Evolutionary conservation across 495 filamentous ascomycete genomes (phyloP), one percentile per base, ranked within the genome.

Genomic region (Aspergillus mulundensis): DNA sequence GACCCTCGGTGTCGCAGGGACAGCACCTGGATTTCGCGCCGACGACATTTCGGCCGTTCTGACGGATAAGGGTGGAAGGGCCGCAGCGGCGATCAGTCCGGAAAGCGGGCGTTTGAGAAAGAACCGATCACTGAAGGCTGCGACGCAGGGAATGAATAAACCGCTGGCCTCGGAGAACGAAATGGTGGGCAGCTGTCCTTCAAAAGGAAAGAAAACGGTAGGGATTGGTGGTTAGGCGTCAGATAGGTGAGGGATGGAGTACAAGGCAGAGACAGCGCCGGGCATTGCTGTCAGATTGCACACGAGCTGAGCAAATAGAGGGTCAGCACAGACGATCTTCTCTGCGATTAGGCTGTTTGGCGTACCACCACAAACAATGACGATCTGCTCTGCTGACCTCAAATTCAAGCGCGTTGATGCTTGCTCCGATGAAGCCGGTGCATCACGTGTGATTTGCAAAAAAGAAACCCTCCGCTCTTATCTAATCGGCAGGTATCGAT

Each of bases 1-100:
- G 61, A 89, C 81, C 61, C 86, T 82, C 58, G 87, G 87, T 54
- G 82, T 86, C 48, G 80, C 77, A 50, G 87, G 87, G 28, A 86
- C 73, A 48, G 70, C 63, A 43, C 66, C 66, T 55, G 70, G 65
- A 34, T 71, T 56, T 39, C 43, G 52, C 43, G 38, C 20, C 15
- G 63, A 74, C 41, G 81, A 64, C 80, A 83, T 85, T 23, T 61
- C 60, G 66, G 63, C 47, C 61, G 65, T 45, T 68, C 54, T 63
- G 24, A 65, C 63, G 63, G 53, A 64, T 67, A 83, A 67, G 76
- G 75, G 78, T 62, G 76, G 77, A 44, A 83, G 69, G 50, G 62
- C 59, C 41, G 65, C 75, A 66, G 59, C 63, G 54, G 61, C 53
- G 61, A 85, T 71, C 48, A 73, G 65, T 59, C 85, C 86, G 47